These are phyloP conservation scores for Sclerotiophoma versabilis DNA, from an alignment of 2,329 filamentous ascomycete species.

Conservation along the genomic window DNA sequence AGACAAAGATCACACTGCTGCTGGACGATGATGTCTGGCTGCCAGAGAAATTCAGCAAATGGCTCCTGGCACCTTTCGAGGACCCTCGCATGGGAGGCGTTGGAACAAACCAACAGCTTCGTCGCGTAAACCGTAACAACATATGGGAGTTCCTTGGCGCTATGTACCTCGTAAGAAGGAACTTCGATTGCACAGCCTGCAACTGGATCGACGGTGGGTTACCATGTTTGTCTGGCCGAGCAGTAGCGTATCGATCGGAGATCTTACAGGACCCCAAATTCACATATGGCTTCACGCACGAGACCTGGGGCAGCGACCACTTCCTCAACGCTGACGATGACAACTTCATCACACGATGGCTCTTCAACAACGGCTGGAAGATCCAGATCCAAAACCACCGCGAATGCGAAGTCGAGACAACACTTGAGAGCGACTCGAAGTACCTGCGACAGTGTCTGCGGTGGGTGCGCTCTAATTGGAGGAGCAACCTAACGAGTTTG, in stretches of 20 bases:
- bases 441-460: conserved; percentile 93
- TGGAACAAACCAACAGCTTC: conserved; percentile 87
- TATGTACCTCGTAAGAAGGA: conserved; percentile 89
- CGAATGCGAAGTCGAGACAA: conserved; percentile 85
- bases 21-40: conserved; percentile 96
- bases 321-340: conserved; percentile 96
- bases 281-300: conserved; percentile 86
- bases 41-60: conserved; percentile 83
- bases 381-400: conserved; percentile 94
- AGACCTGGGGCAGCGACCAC: conserved; percentile 73
- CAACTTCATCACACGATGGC: conserved; percentile 97
- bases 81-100: conserved; percentile 84
- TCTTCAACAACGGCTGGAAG: conserved; percentile 90
- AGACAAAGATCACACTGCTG: conserved; percentile 85
- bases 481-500: conserved; percentile 92
- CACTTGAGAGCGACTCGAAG: conserved; percentile 84
- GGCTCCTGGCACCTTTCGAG: conserved; percentile 93
- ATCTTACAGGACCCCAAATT: conserved; percentile 88
- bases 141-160: conserved; percentile 91
- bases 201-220: conserved; percentile 94
- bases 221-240: conserved; percentile 95
- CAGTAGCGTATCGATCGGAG: conserved; percentile 87
- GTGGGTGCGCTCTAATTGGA: conserved; percentile 97
- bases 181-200: conserved; percentile 96
- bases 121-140: conserved; percentile 69